Conservation (phyloP, 2,329 filamentous ascomycete species). For the Fusarium compactum region DNA sequence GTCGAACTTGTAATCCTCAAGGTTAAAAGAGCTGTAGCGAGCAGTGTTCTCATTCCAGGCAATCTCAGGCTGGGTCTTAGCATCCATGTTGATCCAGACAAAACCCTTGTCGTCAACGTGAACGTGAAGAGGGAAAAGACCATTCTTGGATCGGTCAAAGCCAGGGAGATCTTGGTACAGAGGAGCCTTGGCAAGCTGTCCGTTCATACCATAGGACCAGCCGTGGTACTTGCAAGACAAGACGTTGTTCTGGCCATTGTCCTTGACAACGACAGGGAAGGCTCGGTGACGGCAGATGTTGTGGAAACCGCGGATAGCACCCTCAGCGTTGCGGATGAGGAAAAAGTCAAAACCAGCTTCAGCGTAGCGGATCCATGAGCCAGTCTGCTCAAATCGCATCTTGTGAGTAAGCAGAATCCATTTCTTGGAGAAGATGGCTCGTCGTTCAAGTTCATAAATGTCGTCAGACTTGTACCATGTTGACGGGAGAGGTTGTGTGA, state of each 20-base stretch:
- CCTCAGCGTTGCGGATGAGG: slow-evolving; percentile 64
- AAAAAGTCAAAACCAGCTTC: slow-evolving; percentile 68
- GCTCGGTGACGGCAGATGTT: slow-evolving; percentile 72
- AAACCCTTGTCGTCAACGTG: slow-evolving; percentile 67
- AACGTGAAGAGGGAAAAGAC: slow-evolving; percentile 66
- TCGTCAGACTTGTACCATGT: slow-evolving; percentile 64
- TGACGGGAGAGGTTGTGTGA: slow-evolving; percentile 37
- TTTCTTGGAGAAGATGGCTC: slow-evolving; percentile 67
- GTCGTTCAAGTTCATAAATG: slow-evolving; percentile 67
- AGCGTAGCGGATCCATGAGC: slow-evolving; percentile 67
- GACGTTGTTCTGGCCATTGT: slow-evolving; percentile 63
- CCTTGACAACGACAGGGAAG: slow-evolving; percentile 66
- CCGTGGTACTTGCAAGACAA: slow-evolving; percentile 71
- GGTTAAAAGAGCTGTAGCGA: slow-evolving; percentile 59
- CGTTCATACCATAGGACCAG: slow-evolving; percentile 71
- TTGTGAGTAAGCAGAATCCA: slow-evolving; percentile 68
- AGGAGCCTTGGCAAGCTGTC: slow-evolving; percentile 71
- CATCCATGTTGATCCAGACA: slow-evolving; percentile 69
- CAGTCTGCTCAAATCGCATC: slow-evolving; percentile 61
- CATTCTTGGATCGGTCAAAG: slow-evolving; percentile 67
- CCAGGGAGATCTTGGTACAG: slow-evolving; percentile 67
- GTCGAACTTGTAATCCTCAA: slow-evolving; percentile 66
- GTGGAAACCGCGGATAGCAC: slow-evolving; percentile 69
- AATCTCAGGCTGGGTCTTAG: slow-evolving; percentile 56
- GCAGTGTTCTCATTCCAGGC: slow-evolving; percentile 62